Evolutionary conservation across 192 early-diverging fungal species (phyloP), one percentile per base, ranked within the genome.

Genomic region (Linnemannia hyalina): DNA sequence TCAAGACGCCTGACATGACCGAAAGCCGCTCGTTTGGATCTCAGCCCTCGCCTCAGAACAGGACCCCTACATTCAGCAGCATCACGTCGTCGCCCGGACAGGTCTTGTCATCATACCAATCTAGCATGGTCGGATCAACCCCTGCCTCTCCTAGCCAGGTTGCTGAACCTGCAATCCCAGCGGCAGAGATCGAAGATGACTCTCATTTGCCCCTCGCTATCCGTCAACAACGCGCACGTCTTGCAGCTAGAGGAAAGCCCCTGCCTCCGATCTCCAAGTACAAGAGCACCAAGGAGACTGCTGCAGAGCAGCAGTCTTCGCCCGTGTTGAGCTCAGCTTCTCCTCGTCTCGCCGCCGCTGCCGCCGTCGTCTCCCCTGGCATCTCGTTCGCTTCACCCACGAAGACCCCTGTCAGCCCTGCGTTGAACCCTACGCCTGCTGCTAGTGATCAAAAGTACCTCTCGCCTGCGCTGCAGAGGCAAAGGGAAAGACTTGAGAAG

Each of bases 191-290:
- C 2, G 84, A 86, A 55, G 84, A 86, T 63, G 84, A 86, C 42
- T 86, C 84, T 4, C 80, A 81, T 73, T 38, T 86, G 26, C 84
- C 84, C 6, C 29, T 86, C 13, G 84, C 84, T 3, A 86, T 86
- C 22, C 78, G 84, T 40, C 84, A 86, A 68, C 84, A 86, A 32
- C 84, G 84, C 9, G 84, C 84, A 9, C 79, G 84, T 29, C 71
- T 86, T n/a, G 79, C 75, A 40, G 84, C 84, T 15, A 77, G 68
- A 42, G 84, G 84, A 69, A 86, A 86, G 52, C 84, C 84, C 4
- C 42, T 86, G n/a, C 84, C 84, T 20, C 84, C 84, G 2, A 78
- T 86, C 13, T 86, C 84, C 13, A 80, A 81, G 54, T 86, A 86
- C 65, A 86, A 78, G 79, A 86, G 79, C 36, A 75, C 76, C 6